Evolutionary conservation across 2,329 filamentous ascomycete genomes (phyloP).

Genomic region (Colletotrichum chlorophyti): DNA sequence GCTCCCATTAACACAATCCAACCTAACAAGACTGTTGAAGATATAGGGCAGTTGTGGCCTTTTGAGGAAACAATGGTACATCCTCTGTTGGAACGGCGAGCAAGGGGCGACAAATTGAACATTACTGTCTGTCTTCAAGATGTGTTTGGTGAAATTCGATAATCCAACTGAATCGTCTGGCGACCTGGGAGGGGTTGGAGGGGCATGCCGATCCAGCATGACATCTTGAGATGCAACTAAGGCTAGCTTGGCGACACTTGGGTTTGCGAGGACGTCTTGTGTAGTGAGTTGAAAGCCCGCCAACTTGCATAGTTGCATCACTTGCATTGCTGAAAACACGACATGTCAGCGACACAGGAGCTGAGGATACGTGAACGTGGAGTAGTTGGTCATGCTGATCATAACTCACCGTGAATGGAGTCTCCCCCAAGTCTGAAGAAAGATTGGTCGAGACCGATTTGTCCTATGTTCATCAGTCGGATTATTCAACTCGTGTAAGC

Average conservation of each 20-base stretch:
- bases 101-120: slow-evolving; percentile 48
- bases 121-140: neutral
- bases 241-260: neutral
- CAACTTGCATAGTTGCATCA: slow-evolving; percentile 55
- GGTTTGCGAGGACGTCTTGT: slow-evolving; percentile 15
- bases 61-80: slow-evolving; percentile 46
- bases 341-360: neutral
- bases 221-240: neutral
- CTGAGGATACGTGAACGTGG: too few species aligned
- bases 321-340: slow-evolving; percentile 47
- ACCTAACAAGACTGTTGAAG: slow-evolving; percentile 53
- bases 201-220: accelerated
- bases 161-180: neutral
- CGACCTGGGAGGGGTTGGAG: neutral
- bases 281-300: slow-evolving; percentile 58
- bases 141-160: neutral
- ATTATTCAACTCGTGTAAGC: too few species aligned
- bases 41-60: slow-evolving; percentile 2
- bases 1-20: neutral
- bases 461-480: too few species aligned
- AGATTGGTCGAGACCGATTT: slow-evolving; percentile 59
- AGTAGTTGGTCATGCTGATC: too few species aligned
- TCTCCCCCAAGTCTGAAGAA: slow-evolving; percentile 69
- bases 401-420: slow-evolving; percentile 26
- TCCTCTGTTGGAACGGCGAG: slow-evolving; percentile 60